Conservation (phyloP, 2,329 filamentous ascomycete species). For the Alternaria triticimaculans region DNA sequence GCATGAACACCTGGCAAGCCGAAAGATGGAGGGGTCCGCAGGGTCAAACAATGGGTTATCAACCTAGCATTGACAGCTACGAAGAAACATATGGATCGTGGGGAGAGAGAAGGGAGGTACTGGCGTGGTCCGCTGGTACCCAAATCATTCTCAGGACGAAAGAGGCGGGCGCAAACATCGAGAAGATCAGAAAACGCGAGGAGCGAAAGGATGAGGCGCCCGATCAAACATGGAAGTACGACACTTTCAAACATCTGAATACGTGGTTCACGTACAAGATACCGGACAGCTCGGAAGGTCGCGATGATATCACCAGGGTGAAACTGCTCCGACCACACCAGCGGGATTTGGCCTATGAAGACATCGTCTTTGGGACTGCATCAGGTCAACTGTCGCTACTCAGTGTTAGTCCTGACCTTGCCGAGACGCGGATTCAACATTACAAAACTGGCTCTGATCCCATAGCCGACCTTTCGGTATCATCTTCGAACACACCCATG, state of each 20-base stretch:
- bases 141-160: constrained; percentile 61
- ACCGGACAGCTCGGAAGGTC: constrained; percentile 57
- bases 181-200: constrained; percentile 30
- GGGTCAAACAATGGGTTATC: constrained; percentile 65
- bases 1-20: constrained; percentile 42
- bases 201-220: constrained; percentile 6
- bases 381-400: constrained; percentile 58
- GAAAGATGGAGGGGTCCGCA: constrained; percentile 51
- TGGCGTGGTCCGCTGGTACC: constrained; percentile 67
- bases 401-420: constrained; percentile 20
- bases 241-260: constrained; percentile 43
- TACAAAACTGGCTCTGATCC: constrained; percentile 54
- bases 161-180: constrained; percentile 46
- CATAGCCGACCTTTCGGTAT: constrained; percentile 53
- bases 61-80: constrained; percentile 65
- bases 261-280: constrained; percentile 62
- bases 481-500: constrained; percentile 49
- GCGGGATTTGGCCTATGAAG: constrained; percentile 47
- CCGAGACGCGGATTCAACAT: constrained; percentile 28
- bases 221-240: constrained; percentile 34
- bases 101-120: constrained; percentile 59
- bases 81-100: constrained; percentile 54
- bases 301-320: constrained; percentile 66
- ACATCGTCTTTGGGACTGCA: constrained; percentile 63
- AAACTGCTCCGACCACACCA: constrained; percentile 58